A percentile compares a stretch with the other conserved stretches of the same genome.
phyloP scores from a whole-genome alignment of 169 alveolate genomes.

The Perkinsus marinus region DNA sequence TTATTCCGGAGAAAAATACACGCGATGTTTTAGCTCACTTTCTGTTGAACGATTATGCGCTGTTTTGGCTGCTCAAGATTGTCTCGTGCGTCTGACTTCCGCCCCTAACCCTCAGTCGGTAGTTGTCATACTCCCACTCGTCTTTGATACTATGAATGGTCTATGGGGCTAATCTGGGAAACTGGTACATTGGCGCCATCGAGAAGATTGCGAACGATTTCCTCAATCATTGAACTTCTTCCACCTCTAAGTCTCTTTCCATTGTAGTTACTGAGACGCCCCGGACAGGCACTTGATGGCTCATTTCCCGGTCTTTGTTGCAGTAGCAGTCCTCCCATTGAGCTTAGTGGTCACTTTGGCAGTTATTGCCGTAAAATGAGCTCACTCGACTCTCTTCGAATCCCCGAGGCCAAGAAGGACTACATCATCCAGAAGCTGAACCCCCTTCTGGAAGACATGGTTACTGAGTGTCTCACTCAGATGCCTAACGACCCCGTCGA shows the following conservation, averaged over 20 bases:
- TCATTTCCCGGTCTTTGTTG: too few species aligned
- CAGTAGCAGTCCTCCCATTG: too few species aligned
- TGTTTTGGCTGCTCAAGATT: not conserved
- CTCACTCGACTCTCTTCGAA: not conserved
- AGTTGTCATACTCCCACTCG: not conserved
- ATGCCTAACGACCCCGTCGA: conserved; percentile 26
- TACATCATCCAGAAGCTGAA: conserved; percentile 27
- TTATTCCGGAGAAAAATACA: not conserved
- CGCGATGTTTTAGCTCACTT: not conserved
- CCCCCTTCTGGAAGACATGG: conserved; percentile 31
- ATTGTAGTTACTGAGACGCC: too few species aligned
- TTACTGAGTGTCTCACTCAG: conserved; percentile 20
- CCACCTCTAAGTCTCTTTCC: too few species aligned
- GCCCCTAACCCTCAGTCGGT: not conserved
- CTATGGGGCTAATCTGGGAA: too few species aligned
- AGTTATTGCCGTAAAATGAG: not conserved
- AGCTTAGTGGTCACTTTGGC: not conserved
- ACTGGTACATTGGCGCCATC: too few species aligned
- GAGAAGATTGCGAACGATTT: too few species aligned
- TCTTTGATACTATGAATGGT: too few species aligned
- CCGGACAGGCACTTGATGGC: too few species aligned
- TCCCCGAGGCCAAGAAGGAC: not conserved
- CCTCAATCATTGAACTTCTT: too few species aligned
- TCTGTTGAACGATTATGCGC: not conserved
- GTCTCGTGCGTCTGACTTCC: not conserved